Evolutionary conservation across 345 rosid species (phyloP).

Genomic region (Gossypium herbaceum): DNA sequence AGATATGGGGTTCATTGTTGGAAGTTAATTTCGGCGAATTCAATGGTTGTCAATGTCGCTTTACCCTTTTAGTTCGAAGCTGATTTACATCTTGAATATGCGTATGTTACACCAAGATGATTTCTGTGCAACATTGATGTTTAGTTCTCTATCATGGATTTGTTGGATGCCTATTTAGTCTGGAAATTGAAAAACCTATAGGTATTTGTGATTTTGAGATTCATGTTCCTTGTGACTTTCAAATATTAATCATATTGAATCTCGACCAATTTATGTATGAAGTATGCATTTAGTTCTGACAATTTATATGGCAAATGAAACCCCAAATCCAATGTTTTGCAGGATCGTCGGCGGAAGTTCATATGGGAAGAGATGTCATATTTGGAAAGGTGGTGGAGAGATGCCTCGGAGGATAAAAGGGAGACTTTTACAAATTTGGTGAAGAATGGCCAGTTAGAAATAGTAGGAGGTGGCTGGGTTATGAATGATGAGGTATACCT

Average conservation of each 20-base stretch:
- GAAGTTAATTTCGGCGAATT: not conserved
- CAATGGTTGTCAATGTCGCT: not conserved
- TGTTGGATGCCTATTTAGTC: not conserved
- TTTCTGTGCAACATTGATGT: not conserved
- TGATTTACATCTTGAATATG: not conserved
- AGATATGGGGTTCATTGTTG: not conserved
- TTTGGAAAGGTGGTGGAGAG: slow-evolving; percentile 99
- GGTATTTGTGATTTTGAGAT: not conserved
- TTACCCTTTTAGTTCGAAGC: not conserved
- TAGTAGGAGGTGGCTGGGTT: slow-evolving; percentile 99
- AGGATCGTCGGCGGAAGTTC: slow-evolving; percentile 86
- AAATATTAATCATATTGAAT: not conserved
- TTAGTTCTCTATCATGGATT: not conserved
- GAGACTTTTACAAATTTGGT: slow-evolving; percentile 66
- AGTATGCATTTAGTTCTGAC: not conserved
- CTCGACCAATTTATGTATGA: not conserved
- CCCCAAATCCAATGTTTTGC: slow-evolving; percentile 15
- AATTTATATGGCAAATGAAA: not conserved
- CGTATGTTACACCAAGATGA: not conserved
- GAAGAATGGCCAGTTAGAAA: slow-evolving; percentile 92
- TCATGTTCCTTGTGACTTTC: not conserved
- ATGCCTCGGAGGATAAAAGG: slow-evolving; percentile 60
- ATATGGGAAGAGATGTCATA: slow-evolving; percentile 99
- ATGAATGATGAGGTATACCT: slow-evolving; percentile 92
- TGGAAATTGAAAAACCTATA: not conserved